Evolutionary conservation across 1,284 basidiomycete species (phyloP).

Genomic region (Leccinum subspadiceum): DNA sequence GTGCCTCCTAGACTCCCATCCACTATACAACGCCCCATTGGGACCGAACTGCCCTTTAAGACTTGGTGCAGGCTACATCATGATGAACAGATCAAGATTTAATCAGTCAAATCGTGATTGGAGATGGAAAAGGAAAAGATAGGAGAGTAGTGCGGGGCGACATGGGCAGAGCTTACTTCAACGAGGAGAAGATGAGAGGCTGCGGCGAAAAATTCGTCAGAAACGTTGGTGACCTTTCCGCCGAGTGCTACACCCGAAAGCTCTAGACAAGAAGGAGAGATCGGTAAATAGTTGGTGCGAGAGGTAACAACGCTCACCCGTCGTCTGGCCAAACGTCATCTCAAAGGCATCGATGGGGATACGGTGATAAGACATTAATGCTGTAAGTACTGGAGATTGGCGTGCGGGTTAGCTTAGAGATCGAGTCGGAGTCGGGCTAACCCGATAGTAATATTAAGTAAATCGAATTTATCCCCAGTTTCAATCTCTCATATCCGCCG

Average conservation of each 20-base stretch:
- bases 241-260: conserved; percentile 88
- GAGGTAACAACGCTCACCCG: conserved; percentile 16
- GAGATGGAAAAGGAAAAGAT: not conserved
- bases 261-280: conserved; percentile 47
- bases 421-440: not conserved
- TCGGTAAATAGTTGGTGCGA: not conserved
- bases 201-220: conserved; percentile 96
- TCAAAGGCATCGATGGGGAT: conserved; percentile 25
- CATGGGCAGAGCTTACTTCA: conserved; percentile 50
- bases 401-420: not conserved
- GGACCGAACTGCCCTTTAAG: conserved; percentile 95
- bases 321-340: conserved; percentile 52
- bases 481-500: not conserved
- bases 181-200: conserved; percentile 83
- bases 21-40: conserved; percentile 91
- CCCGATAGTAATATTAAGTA: not conserved
- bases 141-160: not conserved
- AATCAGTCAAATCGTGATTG: not conserved
- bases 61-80: conserved; percentile 67
- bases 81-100: not conserved
- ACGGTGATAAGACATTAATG: conserved; percentile 22
- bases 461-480: not conserved
- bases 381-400: not conserved
- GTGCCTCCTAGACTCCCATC: conserved; percentile 93
- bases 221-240: conserved; percentile 72